phyloP scores from a whole-genome alignment of 2,329 filamentous ascomycete species.

The Colletotrichum australisinense region DNA sequence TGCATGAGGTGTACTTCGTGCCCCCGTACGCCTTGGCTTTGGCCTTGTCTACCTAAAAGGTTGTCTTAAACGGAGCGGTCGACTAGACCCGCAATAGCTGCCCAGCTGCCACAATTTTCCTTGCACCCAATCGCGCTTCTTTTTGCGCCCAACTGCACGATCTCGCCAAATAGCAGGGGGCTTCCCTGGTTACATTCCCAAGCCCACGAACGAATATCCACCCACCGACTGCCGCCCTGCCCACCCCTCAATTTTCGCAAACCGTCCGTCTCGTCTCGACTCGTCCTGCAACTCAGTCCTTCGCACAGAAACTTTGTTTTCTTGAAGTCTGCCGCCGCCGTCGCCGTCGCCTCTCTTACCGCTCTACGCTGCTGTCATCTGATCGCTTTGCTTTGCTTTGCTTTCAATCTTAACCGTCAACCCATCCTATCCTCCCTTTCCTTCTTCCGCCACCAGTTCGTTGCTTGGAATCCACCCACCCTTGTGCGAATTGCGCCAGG shows the following conservation, averaged over 20 bases:
- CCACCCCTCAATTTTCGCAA: conserved; percentile 36
- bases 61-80: conserved; percentile 28
- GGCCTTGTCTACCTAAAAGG: conserved; percentile 11
- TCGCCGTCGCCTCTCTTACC: conserved; percentile 19
- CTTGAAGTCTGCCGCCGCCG: not conserved
- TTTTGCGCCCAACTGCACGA: conserved; percentile 37
- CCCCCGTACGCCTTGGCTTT: conserved; percentile 3
- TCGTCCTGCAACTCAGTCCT: conserved; percentile 19
- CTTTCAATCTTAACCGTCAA: conserved; percentile 8
- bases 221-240: conserved; percentile 31
- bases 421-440: not conserved
- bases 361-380: conserved; percentile 13
- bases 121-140: conserved; percentile 35
- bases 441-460: conserved; percentile 8
- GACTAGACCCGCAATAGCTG: conserved; percentile 37
- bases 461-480: conserved; percentile 12
- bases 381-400: conserved; percentile 10
- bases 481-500: conserved; percentile 13
- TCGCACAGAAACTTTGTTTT: conserved; percentile 13
- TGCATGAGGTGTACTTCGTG: conserved; percentile 1
- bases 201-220: conserved; percentile 34
- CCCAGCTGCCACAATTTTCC: conserved; percentile 35
- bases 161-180: conserved; percentile 36
- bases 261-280: conserved; percentile 8
- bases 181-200: conserved; percentile 31